Evolutionary conservation across 371 early-diverging fungal species (phyloP).

Genomic region (Mucor sp.): DNA sequence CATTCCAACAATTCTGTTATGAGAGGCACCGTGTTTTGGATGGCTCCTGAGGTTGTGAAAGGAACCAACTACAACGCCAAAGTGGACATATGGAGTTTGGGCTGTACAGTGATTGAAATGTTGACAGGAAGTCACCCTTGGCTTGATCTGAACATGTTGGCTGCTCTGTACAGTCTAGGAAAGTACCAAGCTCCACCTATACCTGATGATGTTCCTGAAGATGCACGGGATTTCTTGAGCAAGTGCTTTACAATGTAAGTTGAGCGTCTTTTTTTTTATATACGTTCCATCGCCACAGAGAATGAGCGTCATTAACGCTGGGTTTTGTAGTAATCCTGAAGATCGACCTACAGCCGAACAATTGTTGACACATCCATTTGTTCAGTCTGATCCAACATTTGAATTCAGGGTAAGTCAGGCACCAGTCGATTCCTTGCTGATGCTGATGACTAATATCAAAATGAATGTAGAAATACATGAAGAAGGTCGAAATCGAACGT

Average conservation of each 20-base stretch:
- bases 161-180: conserved; percentile 88
- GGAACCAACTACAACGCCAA: conserved; percentile 79
- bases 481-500: conserved; percentile 27
- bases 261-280: too few species aligned
- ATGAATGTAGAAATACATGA: conserved; percentile 29
- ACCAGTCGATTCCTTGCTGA: not conserved
- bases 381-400: conserved; percentile 53
- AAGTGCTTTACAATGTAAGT: conserved; percentile 74
- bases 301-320: too few species aligned
- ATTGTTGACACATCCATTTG: conserved; percentile 59
- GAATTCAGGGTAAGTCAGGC: conserved; percentile 52
- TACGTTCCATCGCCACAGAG: too few species aligned
- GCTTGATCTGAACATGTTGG: conserved; percentile 82
- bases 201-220: conserved; percentile 68
- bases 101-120: conserved; percentile 97
- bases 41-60: conserved; percentile 94
- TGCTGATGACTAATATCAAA: not conserved
- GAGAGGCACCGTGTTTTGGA: conserved; percentile 78
- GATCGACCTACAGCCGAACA: conserved; percentile 69
- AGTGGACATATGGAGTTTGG: conserved; percentile 83
- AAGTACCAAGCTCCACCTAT: conserved; percentile 79
- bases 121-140: conserved; percentile 92
- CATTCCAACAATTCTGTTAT: conserved; percentile 49
- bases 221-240: conserved; percentile 76
- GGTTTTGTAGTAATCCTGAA: conserved; percentile 54